These are phyloP conservation scores for Colletotrichum orbiculare DNA, from an alignment of 2,329 filamentous ascomycete genomes.

Conservation along the genomic window DNA sequence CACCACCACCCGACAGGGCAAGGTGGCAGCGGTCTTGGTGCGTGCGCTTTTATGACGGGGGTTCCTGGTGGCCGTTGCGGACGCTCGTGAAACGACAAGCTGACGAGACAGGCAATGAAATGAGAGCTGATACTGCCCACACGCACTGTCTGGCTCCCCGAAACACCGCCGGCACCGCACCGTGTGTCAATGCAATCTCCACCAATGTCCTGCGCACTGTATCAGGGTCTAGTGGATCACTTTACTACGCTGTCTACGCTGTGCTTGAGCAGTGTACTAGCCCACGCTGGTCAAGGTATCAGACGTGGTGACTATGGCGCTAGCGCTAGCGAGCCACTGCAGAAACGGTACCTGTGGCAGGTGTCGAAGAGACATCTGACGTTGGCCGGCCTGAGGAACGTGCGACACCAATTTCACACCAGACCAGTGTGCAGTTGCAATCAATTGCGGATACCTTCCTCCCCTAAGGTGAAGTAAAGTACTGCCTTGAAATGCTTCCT, in stretches of 20 bases:
- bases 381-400: slow-evolving; percentile 27
- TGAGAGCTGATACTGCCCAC: slow-evolving; percentile 15
- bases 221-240: slow-evolving; percentile 24
- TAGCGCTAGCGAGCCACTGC: slow-evolving; percentile 28
- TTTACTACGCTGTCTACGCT: too few species aligned
- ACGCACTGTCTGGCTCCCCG: slow-evolving; percentile 11
- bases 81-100: slow-evolving; percentile 36
- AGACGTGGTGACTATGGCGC: background rate
- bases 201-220: slow-evolving; percentile 11
- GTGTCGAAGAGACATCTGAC: slow-evolving; percentile 36
- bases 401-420: slow-evolving; percentile 12
- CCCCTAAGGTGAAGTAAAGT: background rate
- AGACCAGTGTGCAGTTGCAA: background rate
- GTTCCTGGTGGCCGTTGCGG: slow-evolving; percentile 34
- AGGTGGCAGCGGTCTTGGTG: slow-evolving; percentile 26
- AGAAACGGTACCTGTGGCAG: slow-evolving; percentile 36
- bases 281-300: slow-evolving; percentile 25
- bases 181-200: slow-evolving; percentile 21
- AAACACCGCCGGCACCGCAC: rapidly evolving
- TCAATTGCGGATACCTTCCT: slow-evolving; percentile 14
- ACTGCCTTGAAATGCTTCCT: too few species aligned
- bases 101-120: slow-evolving; percentile 32
- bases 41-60: slow-evolving; percentile 22
- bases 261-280: slow-evolving; percentile 16
- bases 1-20: slow-evolving; percentile 34